Conservation (phyloP, 352 stramenopile species). For the Globisporangium lucens region DNA sequence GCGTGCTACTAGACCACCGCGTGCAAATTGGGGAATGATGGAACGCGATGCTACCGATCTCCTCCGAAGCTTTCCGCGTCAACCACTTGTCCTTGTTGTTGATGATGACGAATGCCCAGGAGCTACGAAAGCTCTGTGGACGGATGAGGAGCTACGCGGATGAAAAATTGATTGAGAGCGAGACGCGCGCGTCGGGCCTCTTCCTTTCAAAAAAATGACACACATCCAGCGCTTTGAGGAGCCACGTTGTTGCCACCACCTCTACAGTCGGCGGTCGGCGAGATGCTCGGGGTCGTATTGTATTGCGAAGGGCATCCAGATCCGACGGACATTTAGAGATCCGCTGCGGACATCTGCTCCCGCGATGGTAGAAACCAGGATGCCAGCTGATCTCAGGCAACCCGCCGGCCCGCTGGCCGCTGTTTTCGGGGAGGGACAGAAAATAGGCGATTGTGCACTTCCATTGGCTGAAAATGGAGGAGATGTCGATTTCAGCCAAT, state of each 20-base stretch:
- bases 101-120: background rate
- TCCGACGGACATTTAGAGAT: slow-evolving; percentile 2
- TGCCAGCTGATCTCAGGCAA: slow-evolving; percentile 18
- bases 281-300: background rate
- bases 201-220: background rate
- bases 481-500: background rate
- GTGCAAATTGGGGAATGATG: slow-evolving; percentile 4
- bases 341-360: slow-evolving; percentile 17
- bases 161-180: slow-evolving; percentile 10
- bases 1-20: background rate
- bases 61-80: background rate
- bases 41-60: background rate
- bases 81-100: background rate
- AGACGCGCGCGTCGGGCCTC: slow-evolving; percentile 6
- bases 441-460: background rate
- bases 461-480: background rate
- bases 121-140: background rate
- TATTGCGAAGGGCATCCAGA: background rate
- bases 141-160: background rate
- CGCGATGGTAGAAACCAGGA: slow-evolving; percentile 2
- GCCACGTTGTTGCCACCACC: background rate
- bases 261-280: background rate
- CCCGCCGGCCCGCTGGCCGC: background rate
- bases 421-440: slow-evolving; percentile 4
- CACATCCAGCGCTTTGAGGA: slow-evolving; percentile 2